These are phyloP conservation scores for Haematococcus lacustris DNA, from an alignment of 139 green algal species.

Conservation along the genomic window DNA sequence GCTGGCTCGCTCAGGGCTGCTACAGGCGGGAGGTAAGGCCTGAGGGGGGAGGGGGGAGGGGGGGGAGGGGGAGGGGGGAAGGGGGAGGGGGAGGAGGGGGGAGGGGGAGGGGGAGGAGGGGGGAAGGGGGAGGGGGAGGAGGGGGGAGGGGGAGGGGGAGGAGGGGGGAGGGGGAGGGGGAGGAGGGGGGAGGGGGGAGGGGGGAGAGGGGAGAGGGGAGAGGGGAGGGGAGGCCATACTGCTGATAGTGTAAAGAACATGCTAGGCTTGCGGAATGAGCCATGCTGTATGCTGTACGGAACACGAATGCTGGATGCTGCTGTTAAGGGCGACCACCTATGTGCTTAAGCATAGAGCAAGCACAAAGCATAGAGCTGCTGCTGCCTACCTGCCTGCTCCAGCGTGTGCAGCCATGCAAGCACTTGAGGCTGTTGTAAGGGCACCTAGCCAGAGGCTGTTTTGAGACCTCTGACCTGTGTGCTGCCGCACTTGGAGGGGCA, in stretches of 20 bases:
- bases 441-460: no score
- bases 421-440: no score
- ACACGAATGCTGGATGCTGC: neutral
- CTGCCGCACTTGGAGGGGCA: no score
- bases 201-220: no score
- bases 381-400: neutral
- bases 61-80: no score
- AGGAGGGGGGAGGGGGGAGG: neutral
- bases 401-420: neutral
- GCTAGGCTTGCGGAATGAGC: no score
- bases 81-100: no score
- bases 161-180: neutral
- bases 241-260: neutral
- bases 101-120: neutral
- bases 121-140: neutral
- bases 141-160: neutral
- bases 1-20: slow-evolving; percentile 25
- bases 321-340: neutral
- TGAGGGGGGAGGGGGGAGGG: no score
- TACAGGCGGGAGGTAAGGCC: slow-evolving; percentile 15
- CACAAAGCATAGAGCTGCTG: no score
- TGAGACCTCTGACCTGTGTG: no score
- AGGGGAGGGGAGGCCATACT: neutral
- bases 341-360: neutral
- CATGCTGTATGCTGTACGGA: no score